These are phyloP conservation scores for Salix udensis DNA, from an alignment of 345 rosid species.

Conservation along the genomic window DNA sequence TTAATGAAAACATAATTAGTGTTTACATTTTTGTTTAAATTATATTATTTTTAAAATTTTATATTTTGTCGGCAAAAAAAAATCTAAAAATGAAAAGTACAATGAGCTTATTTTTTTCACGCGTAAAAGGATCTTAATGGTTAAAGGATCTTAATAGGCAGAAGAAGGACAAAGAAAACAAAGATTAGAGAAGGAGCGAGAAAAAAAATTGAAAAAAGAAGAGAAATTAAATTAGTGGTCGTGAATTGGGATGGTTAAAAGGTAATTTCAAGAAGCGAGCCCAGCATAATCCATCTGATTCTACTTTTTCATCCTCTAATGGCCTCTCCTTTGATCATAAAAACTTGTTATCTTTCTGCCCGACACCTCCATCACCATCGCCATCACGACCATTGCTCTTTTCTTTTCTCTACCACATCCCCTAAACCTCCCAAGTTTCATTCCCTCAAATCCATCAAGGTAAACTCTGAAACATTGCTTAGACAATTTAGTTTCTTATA, in stretches of 20 bases:
- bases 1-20: too few relatives aligned
- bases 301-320: slow-evolving; percentile 10
- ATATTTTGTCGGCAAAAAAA: too few relatives aligned
- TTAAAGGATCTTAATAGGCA: background rate
- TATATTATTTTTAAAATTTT: too few relatives aligned
- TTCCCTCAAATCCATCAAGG: slow-evolving; percentile 21
- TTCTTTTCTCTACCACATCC: background rate
- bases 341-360: slow-evolving; percentile 23
- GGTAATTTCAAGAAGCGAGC: background rate
- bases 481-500: background rate
- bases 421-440: background rate
- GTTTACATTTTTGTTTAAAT: too few relatives aligned
- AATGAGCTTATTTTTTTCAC: too few relatives aligned
- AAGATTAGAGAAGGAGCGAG: too few relatives aligned
- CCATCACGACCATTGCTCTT: background rate
- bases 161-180: background rate
- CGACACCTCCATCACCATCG: background rate
- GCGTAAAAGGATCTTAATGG: background rate
- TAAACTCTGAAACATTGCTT: slow-evolving; percentile 19
- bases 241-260: background rate
- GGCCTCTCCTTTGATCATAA: slow-evolving; percentile 45
- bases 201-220: background rate
- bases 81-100: too few relatives aligned
- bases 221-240: background rate
- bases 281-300: background rate